Evolutionary conservation across 2,329 filamentous ascomycete species (phyloP).

Genomic region (Blastomyces emzantsi): DNA sequence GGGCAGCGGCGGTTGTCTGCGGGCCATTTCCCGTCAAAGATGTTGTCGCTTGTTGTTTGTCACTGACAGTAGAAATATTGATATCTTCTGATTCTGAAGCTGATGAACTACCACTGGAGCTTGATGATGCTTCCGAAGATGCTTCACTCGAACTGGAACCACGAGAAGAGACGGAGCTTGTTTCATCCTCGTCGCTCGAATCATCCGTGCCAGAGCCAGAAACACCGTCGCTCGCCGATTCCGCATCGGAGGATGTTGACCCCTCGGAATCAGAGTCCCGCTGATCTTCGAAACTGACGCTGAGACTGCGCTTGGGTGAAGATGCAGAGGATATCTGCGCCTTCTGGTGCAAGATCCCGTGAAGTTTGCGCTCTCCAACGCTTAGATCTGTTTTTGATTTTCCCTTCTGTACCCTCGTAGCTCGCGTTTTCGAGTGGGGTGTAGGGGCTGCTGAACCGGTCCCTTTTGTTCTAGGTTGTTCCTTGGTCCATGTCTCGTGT

Average conservation of each 20-base stretch:
- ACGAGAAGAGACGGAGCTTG: constrained; percentile 18
- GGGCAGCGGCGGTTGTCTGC: constrained; percentile 9
- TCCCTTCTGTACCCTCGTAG: neutral
- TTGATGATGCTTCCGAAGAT: constrained; percentile 10
- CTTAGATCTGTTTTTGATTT: neutral
- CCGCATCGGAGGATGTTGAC: constrained; percentile 12
- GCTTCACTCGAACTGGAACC: constrained; percentile 15
- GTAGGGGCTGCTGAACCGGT: constrained; percentile 14
- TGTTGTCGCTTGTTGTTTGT: neutral
- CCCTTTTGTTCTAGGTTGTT: constrained; percentile 12
- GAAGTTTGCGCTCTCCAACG: neutral
- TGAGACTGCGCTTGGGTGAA: constrained; percentile 25
- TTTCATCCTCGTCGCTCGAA: constrained; percentile 18
- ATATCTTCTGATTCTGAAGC: constrained; percentile 18
- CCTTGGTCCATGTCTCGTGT: neutral
- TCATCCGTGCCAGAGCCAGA: constrained; percentile 16
- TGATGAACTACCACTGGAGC: constrained; percentile 23
- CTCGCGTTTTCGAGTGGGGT: neutral
- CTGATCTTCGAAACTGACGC: constrained; percentile 27
- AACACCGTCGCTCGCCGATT: constrained; percentile 15
- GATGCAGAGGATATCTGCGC: constrained; percentile 13
- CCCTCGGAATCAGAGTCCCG: constrained; percentile 9
- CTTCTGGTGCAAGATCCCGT: constrained; percentile 2
- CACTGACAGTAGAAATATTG: neutral
- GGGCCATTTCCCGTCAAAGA: neutral